These are phyloP conservation scores for Carex scoparia DNA, from an alignment of 176 grass and related monocot genomes.

Conservation along the genomic window DNA sequence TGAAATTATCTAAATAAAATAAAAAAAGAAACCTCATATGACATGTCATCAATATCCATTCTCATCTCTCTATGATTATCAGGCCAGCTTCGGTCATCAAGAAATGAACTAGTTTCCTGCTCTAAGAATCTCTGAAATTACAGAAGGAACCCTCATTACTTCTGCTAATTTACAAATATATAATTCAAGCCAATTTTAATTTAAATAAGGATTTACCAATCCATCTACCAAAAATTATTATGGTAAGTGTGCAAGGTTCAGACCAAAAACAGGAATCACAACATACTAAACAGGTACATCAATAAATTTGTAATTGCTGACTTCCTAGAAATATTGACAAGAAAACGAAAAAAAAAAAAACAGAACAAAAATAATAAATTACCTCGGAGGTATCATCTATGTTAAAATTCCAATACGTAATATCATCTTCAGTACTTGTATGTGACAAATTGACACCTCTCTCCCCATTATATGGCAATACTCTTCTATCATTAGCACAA, in stretches of 20 bases:
- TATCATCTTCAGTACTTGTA: constrained; percentile 38
- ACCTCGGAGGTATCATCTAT: constrained; percentile 54
- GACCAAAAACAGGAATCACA: background rate
- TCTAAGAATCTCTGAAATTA: constrained; percentile 29
- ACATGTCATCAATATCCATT: constrained; percentile 91
- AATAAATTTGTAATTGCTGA: background rate
- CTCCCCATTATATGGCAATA: constrained; percentile 20
- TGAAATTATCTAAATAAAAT: background rate
- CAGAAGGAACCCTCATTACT: constrained; percentile 3
- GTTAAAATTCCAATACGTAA: constrained; percentile 48
- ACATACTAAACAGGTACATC: background rate
- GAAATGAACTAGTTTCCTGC: background rate
- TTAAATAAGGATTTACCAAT: background rate
- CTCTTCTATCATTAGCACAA: constrained; percentile 40
- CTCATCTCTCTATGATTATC: constrained; percentile 80
- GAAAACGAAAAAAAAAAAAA: background rate
- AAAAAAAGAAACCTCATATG: constrained; percentile 59
- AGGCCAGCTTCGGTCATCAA: constrained; percentile 50
- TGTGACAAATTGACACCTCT: background rate
- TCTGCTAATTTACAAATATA: background rate
- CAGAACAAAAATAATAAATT: background rate
- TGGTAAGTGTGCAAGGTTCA: background rate
- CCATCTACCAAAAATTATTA: background rate
- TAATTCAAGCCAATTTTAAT: background rate
- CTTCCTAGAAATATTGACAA: background rate